A percentile compares a stretch with the other conserved stretches of the same genome.
phyloP scores from a whole-genome alignment of 495 filamentous ascomycete genomes.

The Podospora pseudoanserina region DNA sequence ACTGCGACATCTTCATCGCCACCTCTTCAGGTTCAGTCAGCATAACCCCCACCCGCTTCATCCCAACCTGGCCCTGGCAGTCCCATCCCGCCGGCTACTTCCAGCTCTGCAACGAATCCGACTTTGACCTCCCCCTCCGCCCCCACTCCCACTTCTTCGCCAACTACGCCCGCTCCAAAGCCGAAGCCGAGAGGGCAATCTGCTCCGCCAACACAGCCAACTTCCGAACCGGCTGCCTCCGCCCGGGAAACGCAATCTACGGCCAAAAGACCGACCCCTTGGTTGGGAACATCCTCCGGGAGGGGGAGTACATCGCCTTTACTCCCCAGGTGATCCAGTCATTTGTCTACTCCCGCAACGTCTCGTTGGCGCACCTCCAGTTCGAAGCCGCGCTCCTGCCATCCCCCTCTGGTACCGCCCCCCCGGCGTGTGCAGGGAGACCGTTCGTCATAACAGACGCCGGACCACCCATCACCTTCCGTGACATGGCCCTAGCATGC shows the following conservation, averaged over 20 bases:
- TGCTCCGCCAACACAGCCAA: conserved; percentile 42
- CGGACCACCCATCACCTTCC: conserved; percentile 33
- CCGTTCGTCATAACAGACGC: conserved; percentile 41
- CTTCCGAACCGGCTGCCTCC: conserved; percentile 56
- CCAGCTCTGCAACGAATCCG: conserved; percentile 45
- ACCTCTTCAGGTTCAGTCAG: conserved; percentile 56
- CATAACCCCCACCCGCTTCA: conserved; percentile 43
- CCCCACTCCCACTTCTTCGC: conserved; percentile 50
- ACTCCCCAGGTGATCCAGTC: conserved; percentile 49
- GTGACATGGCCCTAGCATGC: conserved; percentile 32
- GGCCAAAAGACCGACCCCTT: conserved; percentile 47
- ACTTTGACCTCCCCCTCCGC: conserved; percentile 45
- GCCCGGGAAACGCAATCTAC: conserved; percentile 58
- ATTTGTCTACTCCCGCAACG: conserved; percentile 54
- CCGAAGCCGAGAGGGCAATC: conserved; percentile 51
- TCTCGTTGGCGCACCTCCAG: conserved; percentile 53
- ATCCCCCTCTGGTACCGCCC: conserved; percentile 13
- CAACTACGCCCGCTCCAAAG: conserved; percentile 53
- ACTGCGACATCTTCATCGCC: conserved; percentile 54
- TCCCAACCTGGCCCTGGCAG: conserved; percentile 46
- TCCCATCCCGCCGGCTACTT: conserved; percentile 36
- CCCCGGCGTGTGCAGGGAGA: conserved; percentile 40
- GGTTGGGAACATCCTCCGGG: conserved; percentile 28
- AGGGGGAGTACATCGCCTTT: conserved; percentile 40
- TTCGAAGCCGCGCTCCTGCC: conserved; percentile 52